phyloP scores from a whole-genome alignment of 1,139 yeast species.

The Lodderomyces oxycetoniae region DNA sequence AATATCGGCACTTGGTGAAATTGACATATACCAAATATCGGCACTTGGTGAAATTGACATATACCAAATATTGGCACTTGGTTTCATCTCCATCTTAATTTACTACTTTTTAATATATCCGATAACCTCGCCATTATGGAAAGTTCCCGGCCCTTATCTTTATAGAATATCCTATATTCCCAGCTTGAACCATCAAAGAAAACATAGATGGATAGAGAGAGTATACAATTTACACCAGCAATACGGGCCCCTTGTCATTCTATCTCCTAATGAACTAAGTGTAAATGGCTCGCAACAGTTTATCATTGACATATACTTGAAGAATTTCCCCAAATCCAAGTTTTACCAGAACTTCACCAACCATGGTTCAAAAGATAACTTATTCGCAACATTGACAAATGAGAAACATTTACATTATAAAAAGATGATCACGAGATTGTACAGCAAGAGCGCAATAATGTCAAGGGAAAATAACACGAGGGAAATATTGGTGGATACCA shows the following conservation, averaged over 20 bases:
- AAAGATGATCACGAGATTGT: constrained; percentile 43
- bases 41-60: too few relatives aligned
- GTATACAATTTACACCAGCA: constrained; percentile 49
- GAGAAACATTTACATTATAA: constrained; percentile 47
- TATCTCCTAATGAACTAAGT: constrained; percentile 61
- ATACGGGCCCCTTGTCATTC: constrained; percentile 58
- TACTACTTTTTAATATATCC: constrained; percentile 44
- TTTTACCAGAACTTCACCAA: constrained; percentile 63
- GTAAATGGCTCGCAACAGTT: constrained; percentile 48
- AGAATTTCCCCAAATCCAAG: constrained; percentile 53
- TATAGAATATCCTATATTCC: constrained; percentile 45
- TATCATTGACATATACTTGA: constrained; percentile 52
- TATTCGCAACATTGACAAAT: constrained; percentile 53
- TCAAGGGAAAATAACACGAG: constrained; percentile 29
- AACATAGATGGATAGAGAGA: constrained; percentile 45
- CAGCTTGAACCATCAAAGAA: constrained; percentile 50
- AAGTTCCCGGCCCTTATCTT: constrained; percentile 58
- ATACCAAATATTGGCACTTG: too few relatives aligned
- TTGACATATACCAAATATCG: too few relatives aligned
- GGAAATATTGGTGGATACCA: constrained; percentile 22
- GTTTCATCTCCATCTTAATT: too few relatives aligned
- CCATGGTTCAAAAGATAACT: constrained; percentile 50
- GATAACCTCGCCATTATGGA: constrained; percentile 44
- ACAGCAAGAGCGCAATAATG: constrained; percentile 44
- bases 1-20: too few relatives aligned